Evolutionary conservation across 352 stramenopile species (phyloP), one percentile per base, ranked within the genome.

Genomic region (Globisporangium uncinulatum): DNA sequence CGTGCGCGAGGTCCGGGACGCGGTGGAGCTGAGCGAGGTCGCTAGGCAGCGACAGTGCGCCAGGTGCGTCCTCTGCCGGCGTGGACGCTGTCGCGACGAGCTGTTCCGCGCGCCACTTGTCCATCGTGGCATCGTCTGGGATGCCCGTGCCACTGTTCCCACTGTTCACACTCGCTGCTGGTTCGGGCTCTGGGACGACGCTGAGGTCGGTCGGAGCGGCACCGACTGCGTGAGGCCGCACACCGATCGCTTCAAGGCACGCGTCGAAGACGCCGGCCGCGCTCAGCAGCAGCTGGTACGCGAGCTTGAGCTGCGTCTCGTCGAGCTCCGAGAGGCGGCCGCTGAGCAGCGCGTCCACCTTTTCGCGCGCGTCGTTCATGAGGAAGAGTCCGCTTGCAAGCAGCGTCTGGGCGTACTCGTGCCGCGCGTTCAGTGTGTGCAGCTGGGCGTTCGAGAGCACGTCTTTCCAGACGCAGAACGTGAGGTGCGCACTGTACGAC

Each of bases 291-390:
- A 85, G 55, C 54, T 90, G 78, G 51, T 90, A 87, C 54, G 69
- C 77, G 58, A 85, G 63, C 59, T 90, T 90, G 36, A 90, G 68
- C 55, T 88, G 67, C 53, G 70, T 72, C 53, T 90, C 79, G 49
- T 78, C 59, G 41, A 81, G 70, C 48, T 85, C 75, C 41, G 58
- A 63, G 17, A 79, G 56, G 36, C 71, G 66, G 20, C 71, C 56
- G 21, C 61, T 49, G 15, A 84, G 57, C 45, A 80, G 65, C 13
- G 34, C 50, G 56, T 86, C 77, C 50, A 84, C 63, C 51, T 83
- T 74, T 3, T 66, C 51, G 20, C 67, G 65, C 21, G 75, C 73
- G 21, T 75, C 56, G 49, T 67, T 64, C 63, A 87, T 69, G 66
- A 87, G 63, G 32, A 70, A 49, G 4, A 83, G 44, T 0, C 75